Base-by-base conservation (phyloP, 108 stramenopile genomes). In the Nitzschia inconspicua region DNA sequence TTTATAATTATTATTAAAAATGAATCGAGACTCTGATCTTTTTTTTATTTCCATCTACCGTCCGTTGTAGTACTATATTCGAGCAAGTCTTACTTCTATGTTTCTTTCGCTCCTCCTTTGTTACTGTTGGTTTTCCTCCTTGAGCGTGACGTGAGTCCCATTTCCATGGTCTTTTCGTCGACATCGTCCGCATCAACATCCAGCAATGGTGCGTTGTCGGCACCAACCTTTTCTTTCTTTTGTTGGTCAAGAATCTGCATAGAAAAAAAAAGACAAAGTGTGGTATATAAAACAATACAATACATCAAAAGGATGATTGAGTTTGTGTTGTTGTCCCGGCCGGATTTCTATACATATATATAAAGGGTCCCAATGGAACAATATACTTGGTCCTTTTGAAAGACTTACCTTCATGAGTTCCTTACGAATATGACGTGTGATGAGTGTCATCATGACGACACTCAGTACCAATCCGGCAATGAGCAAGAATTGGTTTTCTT, bases 351-450 rank as follows among this genome's bases (percentile, higher is more conserved):
- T n/a, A n/a, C n/a, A n/a, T n/a, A n/a, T n/a, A n/a, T n/a, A n/a
- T n/a, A 27, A 27, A 13, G n/a, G 14, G 9, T 25, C 47, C 19
- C 9, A 13, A n/a, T 48, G n/a, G 47, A 13, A 8, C 16, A 19
- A 10, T 47, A 8, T 19, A 47, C n/a, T n/a, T n/a, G n/a, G n/a
- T n/a, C n/a, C n/a, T n/a, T n/a, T n/a, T 39, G 11, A 39, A 32
- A 25, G 2, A 47, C 76, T 62, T 63, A 86, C 80, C 76, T 77
- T 84, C 60, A 79, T 72, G n/a, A 92, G 55, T 67, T 92, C 86
- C 41, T 81, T 82, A 47, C 71, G 68, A 28, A 92, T 84, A 59
- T 79, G 67, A 14, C 70, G 65, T 2, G 85, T 80, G 10, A 92
- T 80, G 32, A 77, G 47, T 18, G 72, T 71, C 73, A 92, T 92